These are phyloP conservation scores for Saturnispora halmiae DNA, from an alignment of 805 yeast genomes.

Conservation along the genomic window DNA sequence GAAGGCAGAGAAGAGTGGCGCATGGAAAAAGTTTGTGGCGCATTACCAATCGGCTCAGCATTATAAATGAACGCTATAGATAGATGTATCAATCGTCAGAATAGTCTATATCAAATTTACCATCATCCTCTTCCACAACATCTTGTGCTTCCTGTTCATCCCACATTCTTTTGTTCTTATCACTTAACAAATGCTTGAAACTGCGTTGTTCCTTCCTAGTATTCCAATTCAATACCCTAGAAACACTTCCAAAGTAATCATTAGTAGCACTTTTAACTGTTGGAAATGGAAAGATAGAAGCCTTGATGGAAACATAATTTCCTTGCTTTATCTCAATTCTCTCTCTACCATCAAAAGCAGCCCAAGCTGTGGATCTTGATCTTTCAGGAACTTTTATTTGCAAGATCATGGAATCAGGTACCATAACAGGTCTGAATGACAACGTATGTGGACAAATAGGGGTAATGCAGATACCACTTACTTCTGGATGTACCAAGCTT, in stretches of 20 bases:
- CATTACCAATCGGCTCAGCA: slow-evolving; percentile 11
- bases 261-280: slow-evolving; percentile 69
- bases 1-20: no score
- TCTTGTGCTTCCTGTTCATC: slow-evolving; percentile 11
- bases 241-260: slow-evolving; percentile 76
- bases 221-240: slow-evolving; percentile 89
- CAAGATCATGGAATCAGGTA: slow-evolving; percentile 88
- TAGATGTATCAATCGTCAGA: slow-evolving; percentile 16
- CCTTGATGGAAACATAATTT: slow-evolving; percentile 75
- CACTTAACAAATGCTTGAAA: slow-evolving; percentile 52
- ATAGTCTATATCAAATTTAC: slow-evolving; percentile 29
- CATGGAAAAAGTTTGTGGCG: no score
- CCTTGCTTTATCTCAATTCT: slow-evolving; percentile 76
- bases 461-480: slow-evolving; percentile 84
- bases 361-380: slow-evolving; percentile 91
- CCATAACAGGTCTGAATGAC: slow-evolving; percentile 81
- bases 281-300: slow-evolving; percentile 90
- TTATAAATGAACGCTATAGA: not conserved
- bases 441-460: slow-evolving; percentile 96
- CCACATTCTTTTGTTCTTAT: slow-evolving; percentile 37
- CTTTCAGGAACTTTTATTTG: slow-evolving; percentile 70
- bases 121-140: slow-evolving; percentile 12
- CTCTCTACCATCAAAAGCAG: slow-evolving; percentile 89
- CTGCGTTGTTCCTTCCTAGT: slow-evolving; percentile 83
- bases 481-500: slow-evolving; percentile 87